These are phyloP conservation scores for Steccherinum ochraceum DNA, from an alignment of 768 basidiomycete genomes.

Conservation along the genomic window DNA sequence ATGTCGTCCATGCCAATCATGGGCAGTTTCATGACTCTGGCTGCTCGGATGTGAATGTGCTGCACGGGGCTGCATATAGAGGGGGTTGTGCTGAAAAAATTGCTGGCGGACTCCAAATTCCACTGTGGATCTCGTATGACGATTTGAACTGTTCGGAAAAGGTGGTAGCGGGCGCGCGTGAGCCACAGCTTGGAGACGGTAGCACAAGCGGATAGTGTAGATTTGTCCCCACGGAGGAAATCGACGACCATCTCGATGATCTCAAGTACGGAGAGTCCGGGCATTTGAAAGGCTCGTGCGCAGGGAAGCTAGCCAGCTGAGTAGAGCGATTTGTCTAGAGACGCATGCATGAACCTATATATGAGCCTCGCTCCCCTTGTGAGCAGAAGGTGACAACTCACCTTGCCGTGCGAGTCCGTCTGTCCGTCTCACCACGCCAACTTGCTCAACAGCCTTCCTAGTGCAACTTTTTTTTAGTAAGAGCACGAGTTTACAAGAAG, in stretches of 20 bases:
- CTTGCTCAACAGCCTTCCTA: no score
- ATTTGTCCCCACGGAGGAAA: constrained; percentile 3
- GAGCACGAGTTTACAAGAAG: no score
- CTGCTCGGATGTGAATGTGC: neutral
- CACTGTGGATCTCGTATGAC: neutral
- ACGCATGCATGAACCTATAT: no score
- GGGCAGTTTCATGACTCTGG: neutral
- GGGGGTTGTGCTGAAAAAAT: neutral
- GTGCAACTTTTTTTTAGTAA: no score
- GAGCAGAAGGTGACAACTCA: no score
- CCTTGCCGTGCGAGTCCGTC: no score
- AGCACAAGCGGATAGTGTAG: neutral
- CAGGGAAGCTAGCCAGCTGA: no score
- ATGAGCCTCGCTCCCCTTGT: no score
- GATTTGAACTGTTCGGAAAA: constrained; percentile 1
- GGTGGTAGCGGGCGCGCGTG: constrained; percentile 2
- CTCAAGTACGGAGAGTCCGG: neutral
- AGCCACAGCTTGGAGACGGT: constrained; percentile 1
- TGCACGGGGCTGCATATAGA: neutral
- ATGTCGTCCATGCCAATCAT: neutral
- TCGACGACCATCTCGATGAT: constrained; percentile 6
- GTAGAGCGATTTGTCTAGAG: no score
- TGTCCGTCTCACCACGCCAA: no score
- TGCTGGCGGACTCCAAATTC: neutral
- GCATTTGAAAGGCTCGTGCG: no score